Percentiles rank a stretch among this genome's conserved stretches.
These are phyloP conservation scores for Fonsecaea erecta DNA, from an alignment of 2,329 filamentous ascomycete species.

Conservation along the genomic window DNA sequence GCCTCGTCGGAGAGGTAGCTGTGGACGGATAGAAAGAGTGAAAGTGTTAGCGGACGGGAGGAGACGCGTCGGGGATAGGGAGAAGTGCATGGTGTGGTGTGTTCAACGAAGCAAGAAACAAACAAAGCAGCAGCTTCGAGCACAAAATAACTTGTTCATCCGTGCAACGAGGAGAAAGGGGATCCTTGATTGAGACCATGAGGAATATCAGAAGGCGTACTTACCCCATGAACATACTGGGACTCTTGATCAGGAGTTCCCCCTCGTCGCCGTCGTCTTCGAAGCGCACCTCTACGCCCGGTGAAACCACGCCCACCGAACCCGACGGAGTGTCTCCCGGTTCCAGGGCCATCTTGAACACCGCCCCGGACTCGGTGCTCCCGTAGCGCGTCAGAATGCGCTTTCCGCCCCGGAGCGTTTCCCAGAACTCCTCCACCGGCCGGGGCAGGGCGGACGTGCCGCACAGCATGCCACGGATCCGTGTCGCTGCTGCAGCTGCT, in stretches of 20 bases:
- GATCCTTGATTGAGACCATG: constrained; percentile 37
- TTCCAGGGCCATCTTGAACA: constrained; percentile 45
- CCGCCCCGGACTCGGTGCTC: constrained; percentile 49
- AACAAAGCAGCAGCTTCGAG: neutral
- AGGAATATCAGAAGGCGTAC: constrained; percentile 40
- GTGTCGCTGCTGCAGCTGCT: constrained; percentile 40
- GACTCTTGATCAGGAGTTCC: constrained; percentile 49
- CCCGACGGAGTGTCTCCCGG: constrained; percentile 4
- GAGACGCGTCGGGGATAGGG: too few relatives aligned
- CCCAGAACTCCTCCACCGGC: constrained; percentile 56
- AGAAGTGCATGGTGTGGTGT: neutral
- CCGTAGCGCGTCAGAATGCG: constrained; percentile 51
- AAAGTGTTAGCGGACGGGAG: too few relatives aligned
- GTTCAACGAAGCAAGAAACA: neutral
- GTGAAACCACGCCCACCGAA: constrained; percentile 42
- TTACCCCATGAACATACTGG: constrained; percentile 44
- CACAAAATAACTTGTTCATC: neutral
- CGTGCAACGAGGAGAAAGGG: neutral
- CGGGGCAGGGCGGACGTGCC: constrained; percentile 54
- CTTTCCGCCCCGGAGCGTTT: constrained; percentile 43
- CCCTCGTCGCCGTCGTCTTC: constrained; percentile 52
- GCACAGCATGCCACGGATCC: constrained; percentile 32
- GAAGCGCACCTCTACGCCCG: constrained; percentile 47
- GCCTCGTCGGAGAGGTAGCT: constrained; percentile 39
- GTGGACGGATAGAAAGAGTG: neutral